Evolutionary conservation across 495 filamentous ascomycete species (phyloP).

Genomic region (Trichoderma orchidacearum): DNA sequence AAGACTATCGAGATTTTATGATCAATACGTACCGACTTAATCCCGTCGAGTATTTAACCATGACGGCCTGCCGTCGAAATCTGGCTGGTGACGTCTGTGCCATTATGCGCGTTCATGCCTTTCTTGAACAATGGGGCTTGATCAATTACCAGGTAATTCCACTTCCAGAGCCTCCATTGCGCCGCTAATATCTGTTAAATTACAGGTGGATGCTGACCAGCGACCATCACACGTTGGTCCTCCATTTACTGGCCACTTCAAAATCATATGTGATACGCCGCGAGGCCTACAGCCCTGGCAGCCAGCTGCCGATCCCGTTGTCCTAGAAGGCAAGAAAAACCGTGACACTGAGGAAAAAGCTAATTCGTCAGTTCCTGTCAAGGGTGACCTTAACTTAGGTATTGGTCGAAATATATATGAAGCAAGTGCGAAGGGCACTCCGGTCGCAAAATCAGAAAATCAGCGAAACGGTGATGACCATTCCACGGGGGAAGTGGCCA

Average conservation of each 20-base stretch:
- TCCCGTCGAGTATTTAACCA: conserved; percentile 88
- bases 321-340: conserved; percentile 54
- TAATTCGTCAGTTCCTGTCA: conserved; percentile 46
- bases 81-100: conserved; percentile 95
- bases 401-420: conserved; percentile 94
- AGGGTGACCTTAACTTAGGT: conserved; percentile 74
- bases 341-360: conserved; percentile 62
- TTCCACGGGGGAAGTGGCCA: conserved; percentile 42
- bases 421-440: conserved; percentile 72
- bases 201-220: conserved; percentile 85
- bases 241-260: conserved; percentile 94
- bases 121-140: conserved; percentile 97
- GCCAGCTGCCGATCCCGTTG: conserved; percentile 60
- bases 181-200: conserved; percentile 15
- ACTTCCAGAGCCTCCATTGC: neutral
- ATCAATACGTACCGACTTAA: conserved; percentile 97
- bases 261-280: conserved; percentile 85
- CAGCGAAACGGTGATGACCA: conserved; percentile 61
- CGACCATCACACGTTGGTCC: conserved; percentile 91
- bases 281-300: conserved; percentile 91
- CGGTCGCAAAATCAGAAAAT: conserved; percentile 37
- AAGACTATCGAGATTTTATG: conserved; percentile 99
- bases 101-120: conserved; percentile 96
- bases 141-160: conserved; percentile 90
- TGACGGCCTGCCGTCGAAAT: conserved; percentile 93